phyloP scores from a whole-genome alignment of 2,329 filamentous ascomycete species.

The Ambrosiella xylebori region DNA sequence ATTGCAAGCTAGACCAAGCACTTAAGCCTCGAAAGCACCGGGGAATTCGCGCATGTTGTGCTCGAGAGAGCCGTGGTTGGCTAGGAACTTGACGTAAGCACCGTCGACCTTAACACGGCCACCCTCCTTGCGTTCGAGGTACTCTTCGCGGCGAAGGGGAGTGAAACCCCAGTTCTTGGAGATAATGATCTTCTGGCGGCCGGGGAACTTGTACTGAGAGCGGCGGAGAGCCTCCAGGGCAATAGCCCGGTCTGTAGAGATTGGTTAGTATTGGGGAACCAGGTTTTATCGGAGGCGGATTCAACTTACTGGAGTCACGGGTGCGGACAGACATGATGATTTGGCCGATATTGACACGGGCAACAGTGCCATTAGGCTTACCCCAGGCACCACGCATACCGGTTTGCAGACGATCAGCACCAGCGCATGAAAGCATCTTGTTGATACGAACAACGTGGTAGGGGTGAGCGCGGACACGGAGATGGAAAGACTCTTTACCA shows the following conservation, averaged over 20 bases:
- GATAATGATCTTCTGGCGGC: slow-evolving; percentile 99
- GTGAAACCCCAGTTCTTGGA: slow-evolving; percentile 99
- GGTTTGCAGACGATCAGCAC: slow-evolving; percentile 99
- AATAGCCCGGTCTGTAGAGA: slow-evolving; percentile 53
- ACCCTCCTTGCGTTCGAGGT: slow-evolving; percentile 84
- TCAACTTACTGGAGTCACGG: slow-evolving; percentile 68
- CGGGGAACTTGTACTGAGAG: slow-evolving; percentile 99
- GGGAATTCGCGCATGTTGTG: slow-evolving; percentile 92
- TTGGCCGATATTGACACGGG: slow-evolving; percentile 99
- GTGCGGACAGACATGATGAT: slow-evolving; percentile 95
- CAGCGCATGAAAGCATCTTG: slow-evolving; percentile 99
- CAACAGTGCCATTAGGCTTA: slow-evolving; percentile 97
- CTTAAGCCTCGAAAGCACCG: slow-evolving; percentile 58
- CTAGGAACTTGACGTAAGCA: slow-evolving; percentile 98
- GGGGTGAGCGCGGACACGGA: slow-evolving; percentile 77
- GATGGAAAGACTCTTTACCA: slow-evolving; percentile 59
- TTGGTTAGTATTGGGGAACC: background rate
- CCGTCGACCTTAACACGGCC: slow-evolving; percentile 92
- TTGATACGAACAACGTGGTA: slow-evolving; percentile 99
- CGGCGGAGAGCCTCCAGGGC: slow-evolving; percentile 98
- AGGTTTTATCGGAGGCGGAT: background rate
- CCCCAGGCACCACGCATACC: slow-evolving; percentile 99
- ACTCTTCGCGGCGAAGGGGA: slow-evolving; percentile 91
- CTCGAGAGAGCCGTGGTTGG: slow-evolving; percentile 73
- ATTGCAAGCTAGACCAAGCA: slow-evolving; percentile 16